Conservation (phyloP, 495 filamentous ascomycete genomes). For the Trichocladium antarcticum region DNA sequence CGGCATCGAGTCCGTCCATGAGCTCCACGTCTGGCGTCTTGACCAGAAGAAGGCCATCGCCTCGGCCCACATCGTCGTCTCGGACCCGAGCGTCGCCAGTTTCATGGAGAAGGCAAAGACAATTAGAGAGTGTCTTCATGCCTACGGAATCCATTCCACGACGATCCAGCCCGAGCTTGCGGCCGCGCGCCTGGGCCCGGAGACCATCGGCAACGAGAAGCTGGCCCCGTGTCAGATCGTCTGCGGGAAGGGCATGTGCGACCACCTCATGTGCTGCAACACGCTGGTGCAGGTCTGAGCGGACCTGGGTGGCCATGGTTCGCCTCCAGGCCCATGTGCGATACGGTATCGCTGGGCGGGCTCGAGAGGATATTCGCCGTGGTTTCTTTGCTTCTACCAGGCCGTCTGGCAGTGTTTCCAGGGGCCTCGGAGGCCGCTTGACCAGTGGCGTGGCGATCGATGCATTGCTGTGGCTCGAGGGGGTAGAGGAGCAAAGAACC, state of each 20-base stretch:
- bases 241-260: conserved; percentile 19
- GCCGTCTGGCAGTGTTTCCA: too few species aligned
- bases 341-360: too few species aligned
- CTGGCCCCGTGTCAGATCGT: conserved; percentile 17
- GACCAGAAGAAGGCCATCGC: conserved; percentile 83
- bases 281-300: too few species aligned
- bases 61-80: conserved; percentile 73
- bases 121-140: conserved; percentile 74
- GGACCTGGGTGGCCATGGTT: too few species aligned
- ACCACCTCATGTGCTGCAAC: conserved; percentile 22
- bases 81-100: conserved; percentile 41
- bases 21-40: conserved; percentile 90
- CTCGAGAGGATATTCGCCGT: too few species aligned
- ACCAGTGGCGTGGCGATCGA: too few species aligned
- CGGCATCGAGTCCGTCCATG: conserved; percentile 73
- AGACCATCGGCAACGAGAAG: background rate
- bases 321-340: too few species aligned
- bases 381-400: too few species aligned
- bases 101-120: conserved; percentile 73
- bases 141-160: conserved; percentile 82
- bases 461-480: too few species aligned
- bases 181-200: background rate
- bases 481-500: too few species aligned
- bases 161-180: conserved; percentile 77
- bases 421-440: background rate